Evolutionary conservation across 495 filamentous ascomycete genomes (phyloP), one percentile per base, ranked within the genome.

Genomic region (Bacidia rubella): DNA sequence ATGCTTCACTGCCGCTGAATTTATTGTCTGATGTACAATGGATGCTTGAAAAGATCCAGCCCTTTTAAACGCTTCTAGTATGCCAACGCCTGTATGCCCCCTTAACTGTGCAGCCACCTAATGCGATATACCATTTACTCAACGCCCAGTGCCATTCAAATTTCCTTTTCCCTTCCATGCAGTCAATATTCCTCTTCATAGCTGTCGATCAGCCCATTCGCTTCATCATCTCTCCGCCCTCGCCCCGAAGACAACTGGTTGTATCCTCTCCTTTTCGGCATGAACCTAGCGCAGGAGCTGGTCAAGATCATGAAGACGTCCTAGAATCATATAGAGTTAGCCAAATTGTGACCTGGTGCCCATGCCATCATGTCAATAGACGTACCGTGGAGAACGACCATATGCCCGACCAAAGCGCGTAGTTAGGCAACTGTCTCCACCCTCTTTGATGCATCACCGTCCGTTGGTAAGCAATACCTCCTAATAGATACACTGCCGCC

Each of bases 351-450:
- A 11, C 9, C 15, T 40, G 25, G n/a, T n/a, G n/a, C n/a, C n/a
- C n/a, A n/a, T n/a, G n/a, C n/a, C n/a, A n/a, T 9, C 25, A 40
- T 35, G 17, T 20, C 21, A 2, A 11, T 15, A 12, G 9, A 66
- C 81, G 76, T 78, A 95, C 92, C 75, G 73, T 82, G 53, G 95
- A 60, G 60, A 94, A 92, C 49, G 80, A 79, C 56, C 85, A 74
- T 39, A 95, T 83, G n/a, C 86, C 82, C 25, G 86, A 80, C 93
- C 93, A 99, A 47, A 95, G 73, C 54, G 75, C 79, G 70, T 90
- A 96, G 66, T 99, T 96, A 15, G 93, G 93, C 53, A 96, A 73
- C 62, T 97, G 93, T 56, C 85, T 77, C 93, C 90, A 99, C 24
- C 93, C 93, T 27, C 93, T 75, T 51, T 93, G 89, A 63, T 97